Conservation (phyloP, 345 rosid genomes). For the Brassica juncea region DNA sequence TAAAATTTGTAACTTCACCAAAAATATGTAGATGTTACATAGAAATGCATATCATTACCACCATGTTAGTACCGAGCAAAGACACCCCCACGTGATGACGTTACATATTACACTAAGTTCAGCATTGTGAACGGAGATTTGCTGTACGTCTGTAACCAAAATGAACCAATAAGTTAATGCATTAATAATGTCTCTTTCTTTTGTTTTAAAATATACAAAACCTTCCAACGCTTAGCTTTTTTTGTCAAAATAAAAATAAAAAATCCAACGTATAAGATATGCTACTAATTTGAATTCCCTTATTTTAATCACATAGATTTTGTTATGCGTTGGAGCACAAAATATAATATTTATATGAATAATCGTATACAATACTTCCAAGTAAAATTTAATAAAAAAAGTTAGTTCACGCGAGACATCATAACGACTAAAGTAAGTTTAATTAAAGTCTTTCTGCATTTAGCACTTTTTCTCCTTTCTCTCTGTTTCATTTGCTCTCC, state of each 20-base stretch:
- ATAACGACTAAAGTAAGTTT: constrained; percentile 26
- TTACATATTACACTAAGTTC: constrained; percentile 21
- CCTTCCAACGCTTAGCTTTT: too few species aligned
- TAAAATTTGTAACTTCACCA: not conserved
- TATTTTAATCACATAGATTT: too few species aligned
- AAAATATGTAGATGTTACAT: not conserved
- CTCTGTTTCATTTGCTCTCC: constrained; percentile 30
- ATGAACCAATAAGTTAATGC: not conserved
- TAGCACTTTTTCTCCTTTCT: not conserved
- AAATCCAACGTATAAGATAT: too few species aligned
- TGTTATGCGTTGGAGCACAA: too few species aligned
- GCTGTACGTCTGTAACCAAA: constrained; percentile 32
- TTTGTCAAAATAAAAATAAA: too few species aligned
- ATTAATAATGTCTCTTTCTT: too few species aligned
- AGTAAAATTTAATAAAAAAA: not conserved
- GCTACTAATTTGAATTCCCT: too few species aligned
- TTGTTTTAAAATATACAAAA: too few species aligned
- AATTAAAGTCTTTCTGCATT: not conserved
- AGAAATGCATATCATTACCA: not conserved
- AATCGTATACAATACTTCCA: not conserved
- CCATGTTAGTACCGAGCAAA: not conserved
- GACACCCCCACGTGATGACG: constrained; percentile 26
- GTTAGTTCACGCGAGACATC: constrained; percentile 30
- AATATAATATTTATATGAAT: too few species aligned
- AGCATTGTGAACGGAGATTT: constrained; percentile 26